Base-by-base conservation (phyloP, 345 rosid species). In the Citrus sp. region DNA sequence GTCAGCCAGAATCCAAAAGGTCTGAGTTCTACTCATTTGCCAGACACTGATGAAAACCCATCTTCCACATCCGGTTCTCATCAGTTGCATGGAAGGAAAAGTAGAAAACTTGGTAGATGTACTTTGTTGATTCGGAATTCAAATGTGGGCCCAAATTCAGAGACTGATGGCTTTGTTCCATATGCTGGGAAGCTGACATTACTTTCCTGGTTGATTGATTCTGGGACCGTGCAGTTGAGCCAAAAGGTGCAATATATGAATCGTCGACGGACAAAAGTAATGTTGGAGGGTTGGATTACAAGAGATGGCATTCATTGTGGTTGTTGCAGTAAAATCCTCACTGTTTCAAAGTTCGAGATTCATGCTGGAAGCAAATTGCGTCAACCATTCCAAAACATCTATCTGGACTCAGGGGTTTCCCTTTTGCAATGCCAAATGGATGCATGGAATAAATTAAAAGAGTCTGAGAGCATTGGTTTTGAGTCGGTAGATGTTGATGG, bases 351-450 rank as follows among this genome's bases (percentile, higher is more conserved):
- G 77, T 92, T 96, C 85, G 97, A 90, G 90, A 84, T 88, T 79
- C 99, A 96, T 86, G 99, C 99, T 16, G 98, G 99, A 80, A 92
- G 97, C 86, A 91, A 92, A 78, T 85, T 87, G 73, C 85, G 85
- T 76, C 95, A 89, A 81, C 93, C 98, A 77, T 86, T 90, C 80
- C 88, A 90, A 86, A 92, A 94, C 83, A 92, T 93, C 80, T 87
- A 78, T 84, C 83, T 94, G 86, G 98, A 96, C 27, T 88, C 90
- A 80, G 98, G 98, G 70, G 71, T 69, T 80, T 96, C 98, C 62
- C 94, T 94, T 78, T 85, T 92, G 82, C 93, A 94, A 81, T 92
- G 97, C 89, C 99, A 88, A 83, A 82, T 90, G 66, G 92, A 87
- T 72, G 91, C 99, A 72, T 96, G 99, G 99, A 82, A 86, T 84